Percentiles rank a stretch among this genome's conserved stretches.
Conservation (phyloP, 805 yeast species). For the Wickerhamiella brachini region DNA sequence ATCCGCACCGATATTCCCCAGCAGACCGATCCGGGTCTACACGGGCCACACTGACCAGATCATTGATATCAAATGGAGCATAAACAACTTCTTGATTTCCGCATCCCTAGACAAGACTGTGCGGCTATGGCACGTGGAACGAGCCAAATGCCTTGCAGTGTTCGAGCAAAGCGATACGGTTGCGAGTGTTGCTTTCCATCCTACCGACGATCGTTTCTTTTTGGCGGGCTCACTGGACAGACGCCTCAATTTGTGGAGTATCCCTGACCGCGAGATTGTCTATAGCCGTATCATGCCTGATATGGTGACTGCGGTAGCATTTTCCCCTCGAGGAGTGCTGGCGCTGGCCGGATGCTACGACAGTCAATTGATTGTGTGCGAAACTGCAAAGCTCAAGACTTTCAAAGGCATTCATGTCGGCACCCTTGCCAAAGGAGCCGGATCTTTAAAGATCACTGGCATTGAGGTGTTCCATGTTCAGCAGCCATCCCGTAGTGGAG, state of each 20-base stretch:
- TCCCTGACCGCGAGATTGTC: constrained; percentile 54
- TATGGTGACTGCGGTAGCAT: constrained; percentile 59
- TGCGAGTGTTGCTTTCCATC: constrained; percentile 67
- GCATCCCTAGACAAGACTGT: constrained; percentile 80
- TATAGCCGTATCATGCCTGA: constrained; percentile 48
- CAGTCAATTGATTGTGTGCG: constrained; percentile 50
- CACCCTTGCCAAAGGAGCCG: constrained; percentile 20
- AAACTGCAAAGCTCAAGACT: constrained; percentile 48
- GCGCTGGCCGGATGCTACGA: constrained; percentile 64
- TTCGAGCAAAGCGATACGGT: constrained; percentile 73
- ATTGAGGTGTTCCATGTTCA: constrained; percentile 34
- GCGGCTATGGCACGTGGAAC: constrained; percentile 71
- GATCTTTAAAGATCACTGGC: constrained; percentile 62
- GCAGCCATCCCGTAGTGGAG: background rate
- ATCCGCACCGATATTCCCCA: constrained; percentile 44
- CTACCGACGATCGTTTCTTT: constrained; percentile 76
- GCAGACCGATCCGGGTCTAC: constrained; percentile 45
- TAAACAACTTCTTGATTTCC: constrained; percentile 63
- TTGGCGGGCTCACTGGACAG: constrained; percentile 71
- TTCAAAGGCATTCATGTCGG: constrained; percentile 33
- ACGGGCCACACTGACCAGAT: constrained; percentile 59
- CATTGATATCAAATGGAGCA: constrained; percentile 75
- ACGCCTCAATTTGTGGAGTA: constrained; percentile 67
- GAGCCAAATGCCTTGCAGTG: constrained; percentile 44
- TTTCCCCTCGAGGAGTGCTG: constrained; percentile 50